Evolutionary conservation across 352 stramenopile species (phyloP), one percentile per base, ranked within the genome.

Genomic region (Plasmopara viticola): DNA sequence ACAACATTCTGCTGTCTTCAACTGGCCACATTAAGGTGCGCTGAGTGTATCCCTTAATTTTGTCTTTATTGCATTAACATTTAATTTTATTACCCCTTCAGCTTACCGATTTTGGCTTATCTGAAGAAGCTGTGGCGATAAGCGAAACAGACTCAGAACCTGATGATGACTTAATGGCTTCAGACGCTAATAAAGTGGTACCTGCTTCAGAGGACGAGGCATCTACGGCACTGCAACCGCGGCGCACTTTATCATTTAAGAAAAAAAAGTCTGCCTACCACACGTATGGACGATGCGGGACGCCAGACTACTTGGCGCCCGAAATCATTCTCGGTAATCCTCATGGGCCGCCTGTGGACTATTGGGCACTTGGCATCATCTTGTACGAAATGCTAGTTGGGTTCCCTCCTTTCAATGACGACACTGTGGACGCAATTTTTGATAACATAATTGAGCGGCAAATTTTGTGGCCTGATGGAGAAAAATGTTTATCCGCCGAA

Each of bases 291-390:
- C 72, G 79, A 18, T 90, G 85, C 28, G 87, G 87, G 0, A 96
- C 86, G 15, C 87, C 87, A 0, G 85, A 95, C 49, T 96, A 96
- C 43, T 50, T 95, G 42, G 89, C 85, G 30, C 87, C 87, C 8
- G 87, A 96, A 68, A 94, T 96, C 61, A 80, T 96, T 44, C 64
- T 84, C 6, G 66, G 78, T 4, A 53, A 72, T 2, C 64, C 71
- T 17, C 84, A 95, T 43, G 84, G 79, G 2, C 78, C 81, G 3
- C 71, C 81, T 6, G 87, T 94, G 14, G 87, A 96, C 38, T 96
- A 87, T 35, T 96, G 87, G 87, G 84, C 83, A 4, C 70, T 95
- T 7, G 87, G 87, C n/a, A 83, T 96, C n/a, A 94, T 96, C 31
- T 38, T 96, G 31, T 94, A 91, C 64, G 84, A 94, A 51, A 92